Percentiles rank a stretch among this genome's conserved stretches.
Conservation (phyloP, 2,329 filamentous ascomycete species). For the Venturia aucupariae region DNA sequence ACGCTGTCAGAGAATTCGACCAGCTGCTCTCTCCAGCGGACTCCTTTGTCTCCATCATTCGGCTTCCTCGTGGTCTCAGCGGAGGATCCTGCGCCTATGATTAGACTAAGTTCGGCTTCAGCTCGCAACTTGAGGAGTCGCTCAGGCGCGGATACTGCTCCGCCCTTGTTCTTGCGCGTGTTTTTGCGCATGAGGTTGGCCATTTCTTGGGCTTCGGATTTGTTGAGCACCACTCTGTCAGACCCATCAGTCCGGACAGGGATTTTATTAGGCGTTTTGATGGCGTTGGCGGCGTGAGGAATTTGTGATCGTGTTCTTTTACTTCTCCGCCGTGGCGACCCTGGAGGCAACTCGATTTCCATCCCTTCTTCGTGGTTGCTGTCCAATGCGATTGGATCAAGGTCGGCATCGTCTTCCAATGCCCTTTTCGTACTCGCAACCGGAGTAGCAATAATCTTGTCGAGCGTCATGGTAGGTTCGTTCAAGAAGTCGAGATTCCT, state of each 20-base stretch:
- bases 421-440: neutral
- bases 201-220: conserved; percentile 40
- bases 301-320: conserved; percentile 15
- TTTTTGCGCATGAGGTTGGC: conserved; percentile 37
- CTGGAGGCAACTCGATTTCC: conserved; percentile 1
- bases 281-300: conserved; percentile 6
- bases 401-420: neutral
- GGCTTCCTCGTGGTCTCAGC: neutral
- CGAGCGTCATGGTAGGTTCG: conserved; percentile 4
- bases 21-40: conserved; percentile 39
- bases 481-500: conserved; percentile 5
- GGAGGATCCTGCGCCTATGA: neutral
- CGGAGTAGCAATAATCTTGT: neutral
- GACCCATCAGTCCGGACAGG: conserved; percentile 35
- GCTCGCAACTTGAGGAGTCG: conserved; percentile 34
- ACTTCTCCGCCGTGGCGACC: conserved; percentile 16
- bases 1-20: conserved; percentile 16
- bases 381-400: conserved; percentile 3
- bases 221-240: conserved; percentile 33
- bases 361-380: neutral
- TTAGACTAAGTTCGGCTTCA: conserved; percentile 19
- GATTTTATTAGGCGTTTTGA: conserved; percentile 31
- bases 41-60: conserved; percentile 21
- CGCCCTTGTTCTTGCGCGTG: conserved; percentile 42
- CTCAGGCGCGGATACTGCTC: conserved; percentile 32